A percentile compares a stretch with the other conserved stretches of the same genome.
phyloP scores from a whole-genome alignment of 106 monocot species.

The Phalaenopsis equestris region DNA sequence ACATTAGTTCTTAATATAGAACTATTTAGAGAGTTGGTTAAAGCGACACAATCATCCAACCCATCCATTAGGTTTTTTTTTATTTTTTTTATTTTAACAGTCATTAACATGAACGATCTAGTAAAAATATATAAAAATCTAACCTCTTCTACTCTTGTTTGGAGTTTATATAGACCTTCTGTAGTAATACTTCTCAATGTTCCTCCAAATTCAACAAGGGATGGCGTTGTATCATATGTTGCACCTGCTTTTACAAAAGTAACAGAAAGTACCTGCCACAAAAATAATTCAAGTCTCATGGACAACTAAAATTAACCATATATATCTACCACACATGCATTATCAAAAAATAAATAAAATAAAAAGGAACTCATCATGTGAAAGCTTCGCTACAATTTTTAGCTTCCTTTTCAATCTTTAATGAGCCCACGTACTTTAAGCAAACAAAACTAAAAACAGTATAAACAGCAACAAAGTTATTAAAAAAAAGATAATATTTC shows the following conservation, averaged over 20 bases:
- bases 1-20: no score
- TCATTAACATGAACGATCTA: no score
- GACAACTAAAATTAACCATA: neutral
- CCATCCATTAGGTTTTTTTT: no score
- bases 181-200: constrained; percentile 67
- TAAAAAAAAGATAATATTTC: no score
- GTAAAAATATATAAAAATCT: no score
- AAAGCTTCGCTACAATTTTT: neutral
- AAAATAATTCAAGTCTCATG: neutral
- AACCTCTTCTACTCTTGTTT: constrained; percentile 46
- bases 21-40: no score
- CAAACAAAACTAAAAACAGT: no score
- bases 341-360: no score
- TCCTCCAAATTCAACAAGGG: constrained; percentile 57
- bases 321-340: no score
- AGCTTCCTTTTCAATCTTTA: neutral
- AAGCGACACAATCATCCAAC: no score
- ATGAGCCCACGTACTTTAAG: neutral
- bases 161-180: constrained; percentile 40
- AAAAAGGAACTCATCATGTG: neutral
- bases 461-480: no score
- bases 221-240: constrained; percentile 21
- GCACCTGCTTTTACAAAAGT: constrained; percentile 55
- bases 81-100: no score
- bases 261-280: constrained; percentile 46